Evolutionary conservation across 176 grass and related monocot species (phyloP), one percentile per base, ranked within the genome.

Genomic region (Panicum miliaceum): DNA sequence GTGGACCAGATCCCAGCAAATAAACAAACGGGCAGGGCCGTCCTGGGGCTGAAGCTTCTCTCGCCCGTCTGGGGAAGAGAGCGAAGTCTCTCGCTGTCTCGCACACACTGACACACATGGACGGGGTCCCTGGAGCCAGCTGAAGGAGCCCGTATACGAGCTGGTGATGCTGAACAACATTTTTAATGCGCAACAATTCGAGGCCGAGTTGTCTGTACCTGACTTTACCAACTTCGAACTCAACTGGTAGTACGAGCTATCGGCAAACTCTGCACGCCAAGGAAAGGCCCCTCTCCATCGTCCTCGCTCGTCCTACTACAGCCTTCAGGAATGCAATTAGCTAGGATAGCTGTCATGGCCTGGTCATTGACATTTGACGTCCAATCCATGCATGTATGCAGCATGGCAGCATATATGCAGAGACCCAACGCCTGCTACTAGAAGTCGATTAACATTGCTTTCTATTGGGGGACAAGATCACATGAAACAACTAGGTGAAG

Each of bases 261-360:
- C 70, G 43, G 80, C 84, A 86, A 97, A 90, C 68, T 84, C 92
- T 85, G 84, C 88, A 97, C 89, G 95, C 89, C 34, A 94, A 90
- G 86, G 86, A 92, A 94, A 59, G 57, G n/a, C 57, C 57, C 19
- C 14, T 36, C 48, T 69, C 64, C 2, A 47, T 48, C 42, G 22
- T 27, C 45, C n/a, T 82, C 61, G 38, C 29, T 32, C 29, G 29
- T 32, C 29, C 29, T 60, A 48, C 82, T 78, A 71, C 74, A 79
- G 78, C n/a, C 81, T 85, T 81, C 68, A 73, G 76, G 56, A 86
- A 53, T 59, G 65, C 79, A 67, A 65, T 78, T 85, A 91, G 83
- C 72, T 76, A 58, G 52, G 38, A 12, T 65, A 40, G 47, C 25
- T 53, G 45, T 9, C 78, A 20, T 38, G 16, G 54, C 16, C 80